Conservation (phyloP, 2,329 filamentous ascomycete species). For the Colletotrichum eremochloae region DNA sequence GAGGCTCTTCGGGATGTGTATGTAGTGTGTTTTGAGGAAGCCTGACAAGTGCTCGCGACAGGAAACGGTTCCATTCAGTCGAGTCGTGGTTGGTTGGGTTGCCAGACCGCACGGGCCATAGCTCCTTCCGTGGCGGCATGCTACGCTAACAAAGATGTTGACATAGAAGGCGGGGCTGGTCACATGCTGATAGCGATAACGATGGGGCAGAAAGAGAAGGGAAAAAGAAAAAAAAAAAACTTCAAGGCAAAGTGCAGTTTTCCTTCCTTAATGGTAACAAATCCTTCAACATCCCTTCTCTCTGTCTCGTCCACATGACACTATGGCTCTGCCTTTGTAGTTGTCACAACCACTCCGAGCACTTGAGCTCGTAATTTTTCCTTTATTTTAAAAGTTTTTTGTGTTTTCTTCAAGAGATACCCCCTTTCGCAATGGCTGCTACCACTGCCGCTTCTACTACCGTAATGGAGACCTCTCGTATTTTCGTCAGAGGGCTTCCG, state of each 20-base stretch:
- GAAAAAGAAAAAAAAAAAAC: constrained; percentile 42
- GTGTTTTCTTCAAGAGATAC: constrained; percentile 36
- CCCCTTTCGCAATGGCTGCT: constrained; percentile 43
- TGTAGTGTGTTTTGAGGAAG: constrained; percentile 36
- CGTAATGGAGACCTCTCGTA: constrained; percentile 72
- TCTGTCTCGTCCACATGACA: constrained; percentile 24
- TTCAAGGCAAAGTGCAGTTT: constrained; percentile 51
- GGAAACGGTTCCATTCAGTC: constrained; percentile 30
- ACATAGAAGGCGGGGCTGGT: constrained; percentile 26
- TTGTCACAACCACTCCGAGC: constrained; percentile 24
- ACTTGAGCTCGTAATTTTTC: constrained; percentile 28
- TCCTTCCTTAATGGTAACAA: constrained; percentile 40
- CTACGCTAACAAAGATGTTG: constrained; percentile 22
- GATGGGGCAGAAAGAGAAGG: constrained; percentile 11
- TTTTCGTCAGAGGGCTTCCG: constrained; percentile 87
- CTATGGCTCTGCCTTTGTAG: constrained; percentile 35
- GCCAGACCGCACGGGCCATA: constrained; percentile 32
- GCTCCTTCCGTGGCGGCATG: constrained; percentile 19
- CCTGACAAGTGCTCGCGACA: constrained; percentile 25
- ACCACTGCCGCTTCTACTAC: constrained; percentile 40
- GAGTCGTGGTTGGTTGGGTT: constrained; percentile 32
- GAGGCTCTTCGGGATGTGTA: constrained; percentile 7
- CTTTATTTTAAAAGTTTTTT: constrained; percentile 30
- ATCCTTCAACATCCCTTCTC: constrained; percentile 40
- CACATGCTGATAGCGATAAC: constrained; percentile 44